phyloP scores from a whole-genome alignment of 2,329 filamentous ascomycete genomes.

The Arthroderma sp. region DNA sequence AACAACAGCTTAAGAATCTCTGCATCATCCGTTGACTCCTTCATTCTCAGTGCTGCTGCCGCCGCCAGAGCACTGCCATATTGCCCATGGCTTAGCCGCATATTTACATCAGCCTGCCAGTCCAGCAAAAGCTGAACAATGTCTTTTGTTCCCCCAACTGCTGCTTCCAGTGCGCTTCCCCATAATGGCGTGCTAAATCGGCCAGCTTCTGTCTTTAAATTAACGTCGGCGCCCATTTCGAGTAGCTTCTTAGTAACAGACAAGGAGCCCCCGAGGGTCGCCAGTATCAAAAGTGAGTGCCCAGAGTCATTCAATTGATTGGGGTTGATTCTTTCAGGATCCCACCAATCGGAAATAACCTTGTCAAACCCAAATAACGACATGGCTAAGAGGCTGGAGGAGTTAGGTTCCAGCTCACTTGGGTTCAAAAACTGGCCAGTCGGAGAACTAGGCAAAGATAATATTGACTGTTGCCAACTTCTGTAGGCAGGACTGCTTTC shows the following conservation, averaged over 20 bases:
- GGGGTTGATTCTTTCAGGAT: neutral
- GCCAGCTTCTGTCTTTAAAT: neutral
- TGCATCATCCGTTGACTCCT: neutral
- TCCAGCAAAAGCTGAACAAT: neutral
- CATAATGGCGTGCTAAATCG: neutral
- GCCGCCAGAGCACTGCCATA: conserved; percentile 8
- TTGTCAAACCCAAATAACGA: neutral
- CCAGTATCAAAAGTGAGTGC: neutral
- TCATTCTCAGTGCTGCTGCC: neutral
- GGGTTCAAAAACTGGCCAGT: neutral
- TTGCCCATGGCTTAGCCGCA: neutral
- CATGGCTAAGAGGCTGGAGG: neutral
- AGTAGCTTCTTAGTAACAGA: neutral
- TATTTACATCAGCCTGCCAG: neutral
- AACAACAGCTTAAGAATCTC: neutral
- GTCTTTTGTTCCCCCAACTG: neutral
- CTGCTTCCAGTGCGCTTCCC: neutral
- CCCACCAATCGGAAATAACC: neutral
- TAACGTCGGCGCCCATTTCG: neutral
- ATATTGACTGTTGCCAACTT: neutral
- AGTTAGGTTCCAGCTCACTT: neutral
- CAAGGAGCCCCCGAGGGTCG: neutral
- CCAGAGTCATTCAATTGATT: neutral
- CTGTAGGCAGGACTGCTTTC: neutral
- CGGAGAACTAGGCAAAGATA: neutral